Percentiles rank a stretch among this genome's conserved stretches.
Conservation (phyloP, 208 protist genomes). For the Acanthamoeba triangularis region DNA sequence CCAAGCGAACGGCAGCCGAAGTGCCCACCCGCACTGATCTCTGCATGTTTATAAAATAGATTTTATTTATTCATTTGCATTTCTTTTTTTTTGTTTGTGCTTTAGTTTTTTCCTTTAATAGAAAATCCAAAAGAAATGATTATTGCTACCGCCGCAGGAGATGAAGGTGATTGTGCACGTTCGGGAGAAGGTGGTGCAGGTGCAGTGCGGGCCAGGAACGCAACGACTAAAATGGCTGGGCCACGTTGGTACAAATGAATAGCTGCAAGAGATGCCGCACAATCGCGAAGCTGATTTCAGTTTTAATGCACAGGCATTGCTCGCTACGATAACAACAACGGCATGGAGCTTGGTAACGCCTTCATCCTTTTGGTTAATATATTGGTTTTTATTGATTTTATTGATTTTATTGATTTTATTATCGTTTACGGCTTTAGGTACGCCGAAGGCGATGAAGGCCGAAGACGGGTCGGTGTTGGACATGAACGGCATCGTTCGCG, state of each 20-base stretch:
- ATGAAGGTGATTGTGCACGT: constrained; percentile 61
- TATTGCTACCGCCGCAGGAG: no score
- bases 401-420: no score
- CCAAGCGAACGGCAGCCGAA: background rate
- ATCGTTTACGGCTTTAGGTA: background rate
- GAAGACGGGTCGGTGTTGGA: constrained; percentile 7
- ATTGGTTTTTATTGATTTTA: no score
- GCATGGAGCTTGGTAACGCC: constrained; percentile 36
- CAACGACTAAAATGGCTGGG: constrained; percentile 43
- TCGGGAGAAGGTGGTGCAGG: constrained; percentile 35
- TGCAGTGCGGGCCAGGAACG: background rate
- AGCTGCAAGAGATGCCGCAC: no score
- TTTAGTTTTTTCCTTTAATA: no score
- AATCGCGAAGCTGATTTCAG: background rate
- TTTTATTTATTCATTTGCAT: no score
- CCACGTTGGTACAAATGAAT: constrained; percentile 49
- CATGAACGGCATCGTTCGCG: constrained; percentile 5
- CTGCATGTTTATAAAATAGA: background rate
- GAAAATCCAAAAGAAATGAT: no score
- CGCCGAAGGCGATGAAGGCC: background rate
- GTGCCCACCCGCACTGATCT: background rate
- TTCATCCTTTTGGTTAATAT: no score
- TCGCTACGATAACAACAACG: constrained; percentile 62
- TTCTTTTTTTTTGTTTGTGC: background rate
- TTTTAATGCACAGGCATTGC: constrained; percentile 33